Conservation (phyloP, 495 filamentous ascomycete genomes). For the Neurospora cerealis region DNA sequence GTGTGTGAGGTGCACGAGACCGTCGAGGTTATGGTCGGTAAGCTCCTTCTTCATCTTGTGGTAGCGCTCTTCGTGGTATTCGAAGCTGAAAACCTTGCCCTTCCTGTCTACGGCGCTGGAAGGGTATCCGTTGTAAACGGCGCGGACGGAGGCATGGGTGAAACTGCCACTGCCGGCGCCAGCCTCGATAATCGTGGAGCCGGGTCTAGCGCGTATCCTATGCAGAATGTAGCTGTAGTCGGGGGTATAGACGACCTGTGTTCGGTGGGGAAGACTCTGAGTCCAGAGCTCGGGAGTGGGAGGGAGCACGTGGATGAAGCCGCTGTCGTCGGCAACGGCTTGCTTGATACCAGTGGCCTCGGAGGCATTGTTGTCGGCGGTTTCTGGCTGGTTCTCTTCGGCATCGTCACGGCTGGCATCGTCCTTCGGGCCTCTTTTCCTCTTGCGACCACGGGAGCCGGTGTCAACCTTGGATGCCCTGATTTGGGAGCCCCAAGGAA, state of each 20-base stretch:
- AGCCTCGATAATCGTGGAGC: slow-evolving; percentile 76
- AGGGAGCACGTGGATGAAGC: slow-evolving; percentile 82
- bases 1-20: slow-evolving; percentile 71
- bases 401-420: slow-evolving; percentile 22
- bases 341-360: slow-evolving; percentile 26
- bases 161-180: slow-evolving; percentile 93
- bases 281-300: slow-evolving; percentile 96
- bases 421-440: slow-evolving; percentile 47
- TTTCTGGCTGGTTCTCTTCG: slow-evolving; percentile 18
- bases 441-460: slow-evolving; percentile 61
- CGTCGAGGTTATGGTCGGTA: slow-evolving; percentile 57
- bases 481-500: slow-evolving; percentile 88
- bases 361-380: slow-evolving; percentile 13
- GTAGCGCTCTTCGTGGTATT: slow-evolving; percentile 76
- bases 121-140: slow-evolving; percentile 78
- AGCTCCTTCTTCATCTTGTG: slow-evolving; percentile 66
- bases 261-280: slow-evolving; percentile 76
- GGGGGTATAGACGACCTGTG: slow-evolving; percentile 95
- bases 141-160: slow-evolving; percentile 79
- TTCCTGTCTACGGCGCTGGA: slow-evolving; percentile 25
- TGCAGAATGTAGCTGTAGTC: slow-evolving; percentile 96
- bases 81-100: slow-evolving; percentile 86
- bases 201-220: slow-evolving; percentile 71
- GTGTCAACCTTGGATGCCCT: slow-evolving; percentile 84
- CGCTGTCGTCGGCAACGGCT: slow-evolving; percentile 56